Conservation (phyloP, 352 stramenopile species). For the Pythium sukuiense region DNA sequence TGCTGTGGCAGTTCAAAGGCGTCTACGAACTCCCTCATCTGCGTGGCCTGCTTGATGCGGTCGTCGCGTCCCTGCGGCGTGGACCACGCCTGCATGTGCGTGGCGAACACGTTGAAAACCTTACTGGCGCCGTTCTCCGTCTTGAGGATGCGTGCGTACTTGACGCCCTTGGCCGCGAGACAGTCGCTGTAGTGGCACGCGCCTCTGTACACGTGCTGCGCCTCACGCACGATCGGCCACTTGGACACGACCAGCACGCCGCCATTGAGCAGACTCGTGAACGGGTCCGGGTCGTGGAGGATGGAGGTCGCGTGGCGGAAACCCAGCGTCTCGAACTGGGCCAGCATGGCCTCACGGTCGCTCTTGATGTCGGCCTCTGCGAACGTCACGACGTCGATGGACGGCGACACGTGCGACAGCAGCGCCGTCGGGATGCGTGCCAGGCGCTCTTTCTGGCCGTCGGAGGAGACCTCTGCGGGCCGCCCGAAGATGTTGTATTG, state of each 20-base stretch:
- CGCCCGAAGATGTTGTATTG: slow-evolving; percentile 86
- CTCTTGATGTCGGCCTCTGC: slow-evolving; percentile 56
- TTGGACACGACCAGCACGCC: slow-evolving; percentile 81
- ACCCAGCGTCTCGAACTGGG: slow-evolving; percentile 49
- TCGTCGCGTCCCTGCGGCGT: slow-evolving; percentile 57
- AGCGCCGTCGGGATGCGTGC: slow-evolving; percentile 59
- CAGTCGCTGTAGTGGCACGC: slow-evolving; percentile 86
- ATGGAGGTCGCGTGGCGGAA: slow-evolving; percentile 70
- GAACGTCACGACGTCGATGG: slow-evolving; percentile 80
- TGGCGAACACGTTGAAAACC: slow-evolving; percentile 85
- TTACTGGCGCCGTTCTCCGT: slow-evolving; percentile 48
- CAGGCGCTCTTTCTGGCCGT: slow-evolving; percentile 70
- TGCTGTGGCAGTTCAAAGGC: slow-evolving; percentile 56
- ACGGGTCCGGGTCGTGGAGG: slow-evolving; percentile 75
- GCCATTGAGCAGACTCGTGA: slow-evolving; percentile 80
- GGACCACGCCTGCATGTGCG: slow-evolving; percentile 88
- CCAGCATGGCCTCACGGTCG: slow-evolving; percentile 62
- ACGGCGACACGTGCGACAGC: slow-evolving; percentile 32
- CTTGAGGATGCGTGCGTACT: slow-evolving; percentile 78
- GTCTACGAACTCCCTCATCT: slow-evolving; percentile 58
- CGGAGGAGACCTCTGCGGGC: slow-evolving; percentile 63
- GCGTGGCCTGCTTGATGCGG: slow-evolving; percentile 64
- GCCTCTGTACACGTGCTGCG: slow-evolving; percentile 73
- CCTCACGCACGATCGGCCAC: slow-evolving; percentile 77
- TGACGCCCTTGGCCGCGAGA: slow-evolving; percentile 80